These are phyloP conservation scores for Rhytidhysteron rufulum DNA, from an alignment of 2,329 filamentous ascomycete species.

Conservation along the genomic window DNA sequence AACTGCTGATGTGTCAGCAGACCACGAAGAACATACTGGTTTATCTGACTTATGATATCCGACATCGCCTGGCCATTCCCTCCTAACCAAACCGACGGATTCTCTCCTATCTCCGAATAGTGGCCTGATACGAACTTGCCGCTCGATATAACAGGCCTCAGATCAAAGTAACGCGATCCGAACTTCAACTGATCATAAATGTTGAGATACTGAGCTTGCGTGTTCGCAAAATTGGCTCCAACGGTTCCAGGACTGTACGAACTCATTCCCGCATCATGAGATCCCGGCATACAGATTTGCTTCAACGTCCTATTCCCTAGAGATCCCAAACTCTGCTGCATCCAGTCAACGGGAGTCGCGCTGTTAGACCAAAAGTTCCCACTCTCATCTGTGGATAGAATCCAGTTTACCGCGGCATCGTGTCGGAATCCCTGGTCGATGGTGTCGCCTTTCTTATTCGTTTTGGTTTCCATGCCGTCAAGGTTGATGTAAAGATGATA, in stretches of 20 bases:
- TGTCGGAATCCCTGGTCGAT: slow-evolving; percentile 34
- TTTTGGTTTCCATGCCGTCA: slow-evolving; percentile 26
- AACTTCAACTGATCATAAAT: slow-evolving; percentile 45
- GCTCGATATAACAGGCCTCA: slow-evolving; percentile 40
- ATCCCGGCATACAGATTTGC: slow-evolving; percentile 47
- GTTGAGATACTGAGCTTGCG: slow-evolving; percentile 44
- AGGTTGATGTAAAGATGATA: slow-evolving; percentile 29
- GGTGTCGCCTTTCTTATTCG: slow-evolving; percentile 26
- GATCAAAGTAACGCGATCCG: slow-evolving; percentile 48
- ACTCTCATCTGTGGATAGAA: slow-evolving; percentile 33
- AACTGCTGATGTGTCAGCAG: no score
- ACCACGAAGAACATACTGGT: slow-evolving; percentile 28
- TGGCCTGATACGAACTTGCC: slow-evolving; percentile 43
- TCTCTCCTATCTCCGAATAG: slow-evolving; percentile 36
- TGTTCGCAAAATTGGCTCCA: slow-evolving; percentile 39
- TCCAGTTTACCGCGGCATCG: slow-evolving; percentile 34
- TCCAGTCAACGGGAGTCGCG: slow-evolving; percentile 35
- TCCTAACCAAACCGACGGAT: slow-evolving; percentile 42
- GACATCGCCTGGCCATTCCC: slow-evolving; percentile 45
- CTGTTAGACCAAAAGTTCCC: slow-evolving; percentile 35
- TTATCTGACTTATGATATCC: slow-evolving; percentile 43
- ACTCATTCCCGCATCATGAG: slow-evolving; percentile 50
- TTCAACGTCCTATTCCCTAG: slow-evolving; percentile 40
- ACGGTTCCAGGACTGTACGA: slow-evolving; percentile 37
- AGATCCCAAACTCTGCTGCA: slow-evolving; percentile 37